A percentile compares a stretch with the other conserved stretches of the same genome.
Evolutionary conservation across 2,329 filamentous ascomycete species (phyloP).

Genomic region (Drechslera avenae): DNA sequence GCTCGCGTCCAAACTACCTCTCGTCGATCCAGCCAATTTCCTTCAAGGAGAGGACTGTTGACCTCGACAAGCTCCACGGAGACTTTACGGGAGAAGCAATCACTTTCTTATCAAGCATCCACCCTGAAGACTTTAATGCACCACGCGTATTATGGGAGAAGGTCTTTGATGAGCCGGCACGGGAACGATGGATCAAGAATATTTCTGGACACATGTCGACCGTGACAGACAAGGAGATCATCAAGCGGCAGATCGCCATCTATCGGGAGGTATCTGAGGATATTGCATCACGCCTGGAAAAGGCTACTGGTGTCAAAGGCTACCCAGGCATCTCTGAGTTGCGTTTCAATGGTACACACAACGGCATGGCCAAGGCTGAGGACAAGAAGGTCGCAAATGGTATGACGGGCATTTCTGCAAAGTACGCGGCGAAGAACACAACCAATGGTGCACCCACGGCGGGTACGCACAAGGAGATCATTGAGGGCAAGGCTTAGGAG

Average conservation of each 20-base stretch:
- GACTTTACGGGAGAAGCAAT: constrained; percentile 57
- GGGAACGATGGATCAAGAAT: constrained; percentile 64
- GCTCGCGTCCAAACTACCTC: constrained; percentile 62
- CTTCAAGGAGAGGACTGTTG: constrained; percentile 54
- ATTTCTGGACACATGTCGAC: constrained; percentile 66
- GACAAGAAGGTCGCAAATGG: constrained; percentile 59
- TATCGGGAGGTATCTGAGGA: constrained; percentile 67
- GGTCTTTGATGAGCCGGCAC: constrained; percentile 64
- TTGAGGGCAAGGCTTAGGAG: constrained; percentile 3
- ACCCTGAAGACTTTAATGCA: constrained; percentile 60
- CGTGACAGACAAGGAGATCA: constrained; percentile 63
- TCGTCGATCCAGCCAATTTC: constrained; percentile 58
- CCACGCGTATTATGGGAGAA: constrained; percentile 65
- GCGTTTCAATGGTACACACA: constrained; percentile 65
- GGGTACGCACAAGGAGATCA: constrained; percentile 47
- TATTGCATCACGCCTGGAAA: constrained; percentile 63
- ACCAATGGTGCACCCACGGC: constrained; percentile 57
- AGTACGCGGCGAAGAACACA: constrained; percentile 37
- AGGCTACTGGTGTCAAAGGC: constrained; percentile 66
- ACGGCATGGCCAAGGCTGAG: constrained; percentile 61
- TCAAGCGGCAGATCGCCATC: constrained; percentile 69
- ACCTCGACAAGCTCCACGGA: constrained; percentile 58
- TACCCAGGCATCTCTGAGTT: constrained; percentile 62
- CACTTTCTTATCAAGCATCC: constrained; percentile 58
- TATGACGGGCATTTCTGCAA: constrained; percentile 30